phyloP scores from a whole-genome alignment of 2,329 filamentous ascomycete species.

The Seiridium cupressi region DNA sequence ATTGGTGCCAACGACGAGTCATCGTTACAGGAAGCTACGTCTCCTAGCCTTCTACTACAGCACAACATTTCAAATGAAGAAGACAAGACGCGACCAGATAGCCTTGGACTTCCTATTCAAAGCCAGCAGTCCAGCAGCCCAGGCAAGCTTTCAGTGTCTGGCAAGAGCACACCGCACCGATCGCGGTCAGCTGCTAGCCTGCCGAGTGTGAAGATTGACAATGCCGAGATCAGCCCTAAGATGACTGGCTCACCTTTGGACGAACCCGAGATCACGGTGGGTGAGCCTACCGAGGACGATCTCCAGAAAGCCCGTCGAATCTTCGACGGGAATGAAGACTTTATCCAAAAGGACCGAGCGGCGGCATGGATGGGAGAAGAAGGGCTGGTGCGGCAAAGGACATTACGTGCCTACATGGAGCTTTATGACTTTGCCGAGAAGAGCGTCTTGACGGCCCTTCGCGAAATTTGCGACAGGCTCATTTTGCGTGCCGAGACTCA shows the following conservation, averaged over 20 bases:
- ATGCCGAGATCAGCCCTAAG: constrained; percentile 37
- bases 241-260: constrained; percentile 44
- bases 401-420: constrained; percentile 80
- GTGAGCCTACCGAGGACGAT: constrained; percentile 66
- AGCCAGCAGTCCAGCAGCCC: constrained; percentile 31
- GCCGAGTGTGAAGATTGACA: constrained; percentile 49
- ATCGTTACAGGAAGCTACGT: constrained; percentile 7
- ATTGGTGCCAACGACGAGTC: background rate
- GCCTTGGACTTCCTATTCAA: constrained; percentile 34
- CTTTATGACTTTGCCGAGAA: constrained; percentile 82
- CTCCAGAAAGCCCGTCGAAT: constrained; percentile 77
- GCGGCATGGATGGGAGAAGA: constrained; percentile 87
- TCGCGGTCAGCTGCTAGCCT: constrained; percentile 35
- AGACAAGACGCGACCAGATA: constrained; percentile 9
- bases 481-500: constrained; percentile 90
- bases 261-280: constrained; percentile 56
- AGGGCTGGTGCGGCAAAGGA: constrained; percentile 55
- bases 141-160: constrained; percentile 35
- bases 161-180: constrained; percentile 37
- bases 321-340: constrained; percentile 80
- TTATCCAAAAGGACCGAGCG: constrained; percentile 75
- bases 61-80: constrained; percentile 16
- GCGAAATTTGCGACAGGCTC: constrained; percentile 77
- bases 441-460: constrained; percentile 76
- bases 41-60: constrained; percentile 19